These are phyloP conservation scores for Mrakia blollopis DNA, from an alignment of 768 basidiomycete genomes.

Conservation along the genomic window DNA sequence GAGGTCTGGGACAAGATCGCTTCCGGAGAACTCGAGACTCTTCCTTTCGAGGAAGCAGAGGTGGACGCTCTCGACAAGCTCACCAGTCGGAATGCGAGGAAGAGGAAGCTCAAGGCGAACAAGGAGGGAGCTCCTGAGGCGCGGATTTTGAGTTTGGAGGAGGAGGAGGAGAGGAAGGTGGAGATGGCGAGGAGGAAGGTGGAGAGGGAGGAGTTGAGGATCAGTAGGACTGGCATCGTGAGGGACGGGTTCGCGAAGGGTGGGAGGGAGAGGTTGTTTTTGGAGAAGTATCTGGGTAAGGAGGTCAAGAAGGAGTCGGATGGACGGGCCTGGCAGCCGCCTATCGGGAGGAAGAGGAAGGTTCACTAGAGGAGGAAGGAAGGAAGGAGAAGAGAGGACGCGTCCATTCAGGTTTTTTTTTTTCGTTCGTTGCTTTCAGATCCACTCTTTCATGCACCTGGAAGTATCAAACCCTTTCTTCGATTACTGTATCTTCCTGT, in stretches of 20 bases:
- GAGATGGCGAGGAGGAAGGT: neutral
- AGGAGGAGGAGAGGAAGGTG: neutral
- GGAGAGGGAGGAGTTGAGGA: neutral
- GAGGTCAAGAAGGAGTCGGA: neutral
- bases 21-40: neutral
- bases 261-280: neutral
- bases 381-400: neutral
- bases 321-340: neutral
- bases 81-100: neutral
- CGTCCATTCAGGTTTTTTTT: neutral
- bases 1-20: neutral
- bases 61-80: neutral
- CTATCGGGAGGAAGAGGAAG: conserved; percentile 1
- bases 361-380: neutral
- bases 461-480: no score
- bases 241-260: neutral
- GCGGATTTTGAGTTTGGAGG: neutral
- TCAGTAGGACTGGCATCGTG: neutral
- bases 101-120: neutral
- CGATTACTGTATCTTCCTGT: no score
- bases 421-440: no score
- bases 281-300: neutral
- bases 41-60: neutral
- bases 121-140: neutral
- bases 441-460: no score